Percentiles rank a stretch among this genome's conserved stretches.
Evolutionary conservation across 371 early-diverging fungal species (phyloP).

Genomic region (Dentiscutata heterogama): DNA sequence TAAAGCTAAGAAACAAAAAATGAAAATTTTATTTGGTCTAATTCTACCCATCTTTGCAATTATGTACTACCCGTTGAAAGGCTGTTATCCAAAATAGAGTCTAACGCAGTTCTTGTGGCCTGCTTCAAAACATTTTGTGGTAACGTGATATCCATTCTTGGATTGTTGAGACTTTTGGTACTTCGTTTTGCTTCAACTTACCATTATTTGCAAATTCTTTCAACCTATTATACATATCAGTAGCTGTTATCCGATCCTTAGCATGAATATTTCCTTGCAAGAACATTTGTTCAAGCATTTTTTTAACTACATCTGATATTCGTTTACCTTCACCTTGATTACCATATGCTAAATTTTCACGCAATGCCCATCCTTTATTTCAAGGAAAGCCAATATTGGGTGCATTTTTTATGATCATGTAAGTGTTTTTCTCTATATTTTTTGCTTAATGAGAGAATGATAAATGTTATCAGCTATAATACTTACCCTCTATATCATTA

Average conservation of each 20-base stretch:
- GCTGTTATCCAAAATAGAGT: background rate
- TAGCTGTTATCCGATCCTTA: background rate
- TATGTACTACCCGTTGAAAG: too few species aligned
- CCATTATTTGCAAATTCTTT: background rate
- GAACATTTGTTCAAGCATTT: background rate
- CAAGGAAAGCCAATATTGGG: too few species aligned
- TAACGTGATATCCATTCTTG: constrained; percentile 2
- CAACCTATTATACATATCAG: background rate
- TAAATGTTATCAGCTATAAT: background rate
- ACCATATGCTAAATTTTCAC: background rate
- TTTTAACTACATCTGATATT: background rate
- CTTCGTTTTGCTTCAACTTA: background rate
- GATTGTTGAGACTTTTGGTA: constrained; percentile 14
- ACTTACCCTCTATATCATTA: background rate
- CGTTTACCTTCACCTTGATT: background rate
- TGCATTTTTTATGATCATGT: too few species aligned
- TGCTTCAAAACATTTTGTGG: background rate
- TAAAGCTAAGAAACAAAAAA: too few species aligned
- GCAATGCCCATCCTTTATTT: background rate
- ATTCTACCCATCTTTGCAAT: too few species aligned
- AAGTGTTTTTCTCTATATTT: background rate
- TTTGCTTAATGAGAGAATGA: background rate
- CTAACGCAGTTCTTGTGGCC: background rate
- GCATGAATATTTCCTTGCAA: background rate
- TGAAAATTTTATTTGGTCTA: too few species aligned